These are phyloP conservation scores for Termitomyces sp. DNA, from an alignment of 768 basidiomycete species.

Conservation along the genomic window DNA sequence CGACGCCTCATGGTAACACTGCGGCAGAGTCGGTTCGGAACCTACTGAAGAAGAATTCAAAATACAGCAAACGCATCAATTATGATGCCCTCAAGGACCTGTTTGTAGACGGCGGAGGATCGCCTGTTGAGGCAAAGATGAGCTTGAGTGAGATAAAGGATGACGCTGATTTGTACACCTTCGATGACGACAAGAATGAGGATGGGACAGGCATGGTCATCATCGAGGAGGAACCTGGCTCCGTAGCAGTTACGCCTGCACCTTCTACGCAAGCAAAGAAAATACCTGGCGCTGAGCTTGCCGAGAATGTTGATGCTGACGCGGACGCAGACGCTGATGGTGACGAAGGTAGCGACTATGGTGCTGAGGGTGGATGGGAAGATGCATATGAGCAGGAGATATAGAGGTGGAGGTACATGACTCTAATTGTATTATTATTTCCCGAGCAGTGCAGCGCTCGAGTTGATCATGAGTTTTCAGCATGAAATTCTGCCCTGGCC, in stretches of 20 bases:
- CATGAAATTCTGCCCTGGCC: background rate
- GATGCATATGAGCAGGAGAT: conserved; percentile 75
- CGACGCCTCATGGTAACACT: conserved; percentile 62
- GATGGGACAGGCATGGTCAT: conserved; percentile 28
- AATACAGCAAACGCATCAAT: conserved; percentile 91
- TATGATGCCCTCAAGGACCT: conserved; percentile 84
- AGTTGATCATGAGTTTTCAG: background rate
- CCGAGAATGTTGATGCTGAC: conserved; percentile 13
- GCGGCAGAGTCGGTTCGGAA: conserved; percentile 75
- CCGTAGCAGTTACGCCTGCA: conserved; percentile 19
- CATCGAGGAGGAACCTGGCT: conserved; percentile 37
- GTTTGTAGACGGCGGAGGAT: conserved; percentile 47
- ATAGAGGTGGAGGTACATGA: conserved; percentile 13
- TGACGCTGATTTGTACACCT: conserved; percentile 36
- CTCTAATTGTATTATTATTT: background rate
- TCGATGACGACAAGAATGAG: conserved; percentile 33
- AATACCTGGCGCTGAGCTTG: conserved; percentile 15
- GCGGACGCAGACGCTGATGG: conserved; percentile 33
- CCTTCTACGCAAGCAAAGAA: conserved; percentile 16
- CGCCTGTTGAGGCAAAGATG: conserved; percentile 22
- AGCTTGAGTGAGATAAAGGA: conserved; percentile 39
- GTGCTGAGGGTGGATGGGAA: conserved; percentile 47
- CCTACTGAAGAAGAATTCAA: conserved; percentile 78
- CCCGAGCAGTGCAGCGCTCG: background rate
- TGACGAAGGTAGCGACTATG: conserved; percentile 39